Conservation (phyloP, 306 rosid genomes). For the Psophocarpus tetragonolobus region DNA sequence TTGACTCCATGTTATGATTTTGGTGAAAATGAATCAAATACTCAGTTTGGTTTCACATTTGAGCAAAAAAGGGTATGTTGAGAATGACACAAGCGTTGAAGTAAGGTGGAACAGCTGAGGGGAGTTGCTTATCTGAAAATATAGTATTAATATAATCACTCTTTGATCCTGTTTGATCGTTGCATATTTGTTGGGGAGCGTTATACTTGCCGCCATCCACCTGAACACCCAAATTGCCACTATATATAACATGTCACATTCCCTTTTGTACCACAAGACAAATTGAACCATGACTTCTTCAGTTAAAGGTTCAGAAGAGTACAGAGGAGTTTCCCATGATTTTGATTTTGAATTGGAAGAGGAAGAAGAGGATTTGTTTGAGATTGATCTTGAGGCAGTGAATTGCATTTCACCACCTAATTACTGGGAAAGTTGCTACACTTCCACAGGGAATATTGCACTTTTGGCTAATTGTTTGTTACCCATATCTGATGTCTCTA, state of each 20-base stretch:
- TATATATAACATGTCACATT: constrained; percentile 12
- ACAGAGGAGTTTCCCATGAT: constrained; percentile 14
- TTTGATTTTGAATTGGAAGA: constrained; percentile 23
- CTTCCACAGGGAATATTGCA: constrained; percentile 45
- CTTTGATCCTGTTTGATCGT: constrained; percentile 21
- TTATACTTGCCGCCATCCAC: constrained; percentile 69
- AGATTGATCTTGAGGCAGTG: constrained; percentile 59
- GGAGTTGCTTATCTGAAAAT: constrained; percentile 32
- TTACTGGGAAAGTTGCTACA: constrained; percentile 43
- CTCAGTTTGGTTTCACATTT: background rate
- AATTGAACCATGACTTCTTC: constrained; percentile 41
- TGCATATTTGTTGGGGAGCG: constrained; percentile 64
- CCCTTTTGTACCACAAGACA: background rate
- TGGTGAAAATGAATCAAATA: constrained; percentile 43
- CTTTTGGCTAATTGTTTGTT: constrained; percentile 73
- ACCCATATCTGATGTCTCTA: constrained; percentile 62
- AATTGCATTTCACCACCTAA: constrained; percentile 41
- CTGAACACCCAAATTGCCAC: constrained; percentile 13
- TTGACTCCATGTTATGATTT: constrained; percentile 46
- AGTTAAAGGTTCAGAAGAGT: constrained; percentile 20
- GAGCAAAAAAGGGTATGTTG: background rate
- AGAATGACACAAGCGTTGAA: constrained; percentile 43
- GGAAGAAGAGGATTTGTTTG: constrained; percentile 76
- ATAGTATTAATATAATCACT: background rate
- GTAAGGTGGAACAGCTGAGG: constrained; percentile 39